Percentiles rank a stretch among this genome's conserved stretches.
Evolutionary conservation across 2,329 filamentous ascomycete species (phyloP).

Genomic region (Lanzia echinophila): DNA sequence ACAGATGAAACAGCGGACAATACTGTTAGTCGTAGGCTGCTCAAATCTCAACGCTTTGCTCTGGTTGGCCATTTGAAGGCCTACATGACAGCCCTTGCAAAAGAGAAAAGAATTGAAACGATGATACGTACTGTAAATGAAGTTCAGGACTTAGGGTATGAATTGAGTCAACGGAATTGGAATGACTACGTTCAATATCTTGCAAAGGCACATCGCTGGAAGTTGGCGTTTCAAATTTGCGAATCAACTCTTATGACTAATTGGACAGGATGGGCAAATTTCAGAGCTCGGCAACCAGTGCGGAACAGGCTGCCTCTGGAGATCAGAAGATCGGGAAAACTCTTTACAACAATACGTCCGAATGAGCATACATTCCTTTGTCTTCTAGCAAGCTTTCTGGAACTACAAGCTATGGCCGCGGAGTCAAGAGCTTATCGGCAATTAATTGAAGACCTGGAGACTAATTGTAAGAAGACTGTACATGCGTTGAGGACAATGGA

Average conservation of each 20-base stretch:
- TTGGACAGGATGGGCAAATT: slow-evolving; percentile 64
- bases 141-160: slow-evolving; percentile 58
- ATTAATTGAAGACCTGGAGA: slow-evolving; percentile 23
- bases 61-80: slow-evolving; percentile 36
- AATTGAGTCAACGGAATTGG: slow-evolving; percentile 71
- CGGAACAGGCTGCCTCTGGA: slow-evolving; percentile 24
- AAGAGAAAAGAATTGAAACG: slow-evolving; percentile 46
- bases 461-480: slow-evolving; percentile 26
- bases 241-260: slow-evolving; percentile 71
- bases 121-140: slow-evolving; percentile 44
- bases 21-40: slow-evolving; percentile 5
- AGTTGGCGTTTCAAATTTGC: slow-evolving; percentile 65
- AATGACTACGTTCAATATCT: slow-evolving; percentile 69
- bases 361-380: slow-evolving; percentile 26
- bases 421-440: slow-evolving; percentile 21
- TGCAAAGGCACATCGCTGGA: slow-evolving; percentile 49
- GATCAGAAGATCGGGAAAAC: slow-evolving; percentile 19
- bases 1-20: neutral
- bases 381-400: slow-evolving; percentile 24
- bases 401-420: slow-evolving; percentile 23
- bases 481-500: slow-evolving; percentile 27
- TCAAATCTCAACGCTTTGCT: slow-evolving; percentile 35
- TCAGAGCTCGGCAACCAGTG: slow-evolving; percentile 17
- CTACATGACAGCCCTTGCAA: slow-evolving; percentile 43
- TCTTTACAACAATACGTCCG: slow-evolving; percentile 22